Evolutionary conservation across 129 eudicot genomes (phyloP).

Genomic region (Cynara cardunculus): DNA sequence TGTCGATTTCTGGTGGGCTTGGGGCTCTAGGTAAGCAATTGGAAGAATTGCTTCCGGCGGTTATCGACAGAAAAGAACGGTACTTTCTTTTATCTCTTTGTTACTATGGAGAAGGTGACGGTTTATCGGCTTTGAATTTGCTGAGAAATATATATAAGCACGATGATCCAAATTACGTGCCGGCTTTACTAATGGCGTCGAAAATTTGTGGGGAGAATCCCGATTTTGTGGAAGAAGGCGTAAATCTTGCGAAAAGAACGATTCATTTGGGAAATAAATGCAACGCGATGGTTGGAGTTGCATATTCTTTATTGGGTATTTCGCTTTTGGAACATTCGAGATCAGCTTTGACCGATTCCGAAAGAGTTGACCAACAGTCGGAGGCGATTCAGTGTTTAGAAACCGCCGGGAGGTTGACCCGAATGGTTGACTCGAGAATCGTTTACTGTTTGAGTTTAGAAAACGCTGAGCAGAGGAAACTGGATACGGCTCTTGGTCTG

Average conservation of each 20-base stretch:
- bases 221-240: conserved; percentile 54
- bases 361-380: conserved; percentile 47
- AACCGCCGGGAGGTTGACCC: conserved; percentile 57
- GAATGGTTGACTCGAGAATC: conserved; percentile 43
- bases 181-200: conserved; percentile 65
- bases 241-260: conserved; percentile 48
- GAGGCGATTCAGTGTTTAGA: conserved; percentile 60
- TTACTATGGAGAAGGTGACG: conserved; percentile 63
- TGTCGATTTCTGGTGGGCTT: conserved; percentile 57
- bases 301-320: conserved; percentile 53
- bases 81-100: conserved; percentile 66
- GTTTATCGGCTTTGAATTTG: conserved; percentile 53
- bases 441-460: conserved; percentile 62
- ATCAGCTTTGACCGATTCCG: conserved; percentile 42
- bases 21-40: conserved; percentile 57
- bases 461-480: conserved; percentile 77
- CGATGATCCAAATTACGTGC: conserved; percentile 45
- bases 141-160: conserved; percentile 44
- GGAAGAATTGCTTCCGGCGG: conserved; percentile 64
- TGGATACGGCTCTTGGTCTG: conserved; percentile 63
- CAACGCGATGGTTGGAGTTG: conserved; percentile 49
- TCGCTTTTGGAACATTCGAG: conserved; percentile 50
- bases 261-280: conserved; percentile 48
- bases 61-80: conserved; percentile 54
- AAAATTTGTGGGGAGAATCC: conserved; percentile 53